These are phyloP conservation scores for Halophytophthora polymorphica DNA, from an alignment of 352 stramenopile genomes.

Conservation along the genomic window DNA sequence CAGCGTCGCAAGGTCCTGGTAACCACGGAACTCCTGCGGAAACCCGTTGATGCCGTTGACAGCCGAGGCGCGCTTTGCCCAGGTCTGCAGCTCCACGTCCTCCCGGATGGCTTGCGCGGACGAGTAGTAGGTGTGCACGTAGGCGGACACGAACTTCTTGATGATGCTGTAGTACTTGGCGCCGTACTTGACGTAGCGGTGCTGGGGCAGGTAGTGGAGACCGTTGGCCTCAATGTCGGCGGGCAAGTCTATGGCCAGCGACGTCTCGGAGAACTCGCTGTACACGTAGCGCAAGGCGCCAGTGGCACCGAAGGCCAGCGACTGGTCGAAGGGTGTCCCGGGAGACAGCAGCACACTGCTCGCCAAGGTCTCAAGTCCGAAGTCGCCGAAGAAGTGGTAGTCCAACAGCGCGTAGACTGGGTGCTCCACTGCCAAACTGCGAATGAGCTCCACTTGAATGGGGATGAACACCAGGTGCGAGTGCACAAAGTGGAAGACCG, in stretches of 20 bases:
- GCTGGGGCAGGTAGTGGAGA: slow-evolving; percentile 22
- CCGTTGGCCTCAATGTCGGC: slow-evolving; percentile 16
- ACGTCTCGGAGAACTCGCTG: slow-evolving; percentile 17
- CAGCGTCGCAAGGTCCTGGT: slow-evolving; percentile 16
- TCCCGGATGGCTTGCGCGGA: slow-evolving; percentile 13
- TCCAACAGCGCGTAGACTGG: slow-evolving; percentile 36
- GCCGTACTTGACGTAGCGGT: slow-evolving; percentile 39
- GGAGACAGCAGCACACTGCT: slow-evolving; percentile 15
- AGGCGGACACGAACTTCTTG: slow-evolving; percentile 35
- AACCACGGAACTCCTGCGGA: slow-evolving; percentile 15
- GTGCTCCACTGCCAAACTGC: slow-evolving; percentile 28
- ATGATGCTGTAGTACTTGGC: slow-evolving; percentile 28
- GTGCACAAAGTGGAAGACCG: slow-evolving; percentile 26
- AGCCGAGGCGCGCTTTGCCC: slow-evolving; percentile 22
- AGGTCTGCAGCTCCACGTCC: slow-evolving; percentile 47
- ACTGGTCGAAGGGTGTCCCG: slow-evolving; percentile 25
- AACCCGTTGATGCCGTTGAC: slow-evolving; percentile 34
- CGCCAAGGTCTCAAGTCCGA: slow-evolving; percentile 29
- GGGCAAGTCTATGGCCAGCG: slow-evolving; percentile 12
- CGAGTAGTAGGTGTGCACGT: slow-evolving; percentile 35
- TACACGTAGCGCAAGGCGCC: slow-evolving; percentile 32
- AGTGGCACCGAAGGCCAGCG: slow-evolving; percentile 28
- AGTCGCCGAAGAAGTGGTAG: slow-evolving; percentile 32
- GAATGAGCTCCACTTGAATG: slow-evolving; percentile 43
- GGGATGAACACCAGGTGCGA: slow-evolving; percentile 30